These are phyloP conservation scores for Ustilaginoidea virens DNA, from an alignment of 2,329 filamentous ascomycete genomes.

Conservation along the genomic window DNA sequence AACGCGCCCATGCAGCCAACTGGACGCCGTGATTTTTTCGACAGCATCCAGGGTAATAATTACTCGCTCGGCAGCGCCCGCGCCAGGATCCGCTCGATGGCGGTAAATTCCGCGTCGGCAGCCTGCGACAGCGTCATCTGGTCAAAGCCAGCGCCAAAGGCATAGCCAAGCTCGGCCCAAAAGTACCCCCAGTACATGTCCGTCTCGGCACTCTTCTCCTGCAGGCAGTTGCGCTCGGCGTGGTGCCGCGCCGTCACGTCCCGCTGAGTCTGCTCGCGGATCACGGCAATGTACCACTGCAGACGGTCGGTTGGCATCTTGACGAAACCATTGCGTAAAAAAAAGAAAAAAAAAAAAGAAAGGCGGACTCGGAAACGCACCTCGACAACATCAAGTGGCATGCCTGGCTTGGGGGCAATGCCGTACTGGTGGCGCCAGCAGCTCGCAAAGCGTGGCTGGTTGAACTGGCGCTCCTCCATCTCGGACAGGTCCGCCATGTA, in stretches of 20 bases:
- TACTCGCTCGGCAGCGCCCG: too few species aligned
- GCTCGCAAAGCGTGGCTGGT: constrained; percentile 30
- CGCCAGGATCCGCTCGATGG: constrained; percentile 32
- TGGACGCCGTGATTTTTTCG: too few species aligned
- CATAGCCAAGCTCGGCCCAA: constrained; percentile 30
- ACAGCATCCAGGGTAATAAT: too few species aligned
- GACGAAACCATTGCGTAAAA: neutral
- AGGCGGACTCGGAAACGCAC: constrained; percentile 19
- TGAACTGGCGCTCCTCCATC: constrained; percentile 20
- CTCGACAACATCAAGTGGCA: constrained; percentile 37
- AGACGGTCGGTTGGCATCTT: constrained; percentile 5
- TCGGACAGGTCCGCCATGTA: constrained; percentile 22
- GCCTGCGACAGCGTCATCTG: constrained; percentile 30
- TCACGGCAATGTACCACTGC: constrained; percentile 41
- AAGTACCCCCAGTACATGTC: constrained; percentile 37
- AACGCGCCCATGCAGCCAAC: too few species aligned
- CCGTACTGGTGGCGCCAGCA: constrained; percentile 38
- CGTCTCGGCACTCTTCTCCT: constrained; percentile 16
- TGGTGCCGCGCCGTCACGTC: constrained; percentile 24
- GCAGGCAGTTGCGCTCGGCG: constrained; percentile 23
- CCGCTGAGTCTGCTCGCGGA: constrained; percentile 35
- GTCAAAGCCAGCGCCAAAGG: constrained; percentile 26
- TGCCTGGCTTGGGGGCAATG: constrained; percentile 30
- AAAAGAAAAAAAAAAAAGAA: neutral
- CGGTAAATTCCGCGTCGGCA: constrained; percentile 29